Conservation (phyloP, 2,329 filamentous ascomycete genomes). For the Aureobasidium zeae region DNA sequence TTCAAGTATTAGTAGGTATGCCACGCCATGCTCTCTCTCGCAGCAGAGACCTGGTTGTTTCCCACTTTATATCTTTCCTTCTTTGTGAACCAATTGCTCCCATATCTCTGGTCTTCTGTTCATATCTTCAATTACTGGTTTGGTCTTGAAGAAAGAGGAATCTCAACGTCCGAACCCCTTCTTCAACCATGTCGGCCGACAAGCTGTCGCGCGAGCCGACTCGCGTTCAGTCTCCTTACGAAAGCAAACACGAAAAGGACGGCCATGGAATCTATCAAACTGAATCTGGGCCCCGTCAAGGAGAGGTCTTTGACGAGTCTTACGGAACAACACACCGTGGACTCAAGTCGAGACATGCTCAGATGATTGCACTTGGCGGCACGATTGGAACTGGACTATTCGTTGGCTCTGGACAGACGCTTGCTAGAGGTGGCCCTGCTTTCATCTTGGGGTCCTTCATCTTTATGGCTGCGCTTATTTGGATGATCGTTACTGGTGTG, state of each 20-base stretch:
- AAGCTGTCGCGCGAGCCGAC: slow-evolving; percentile 1
- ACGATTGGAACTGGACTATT: slow-evolving; percentile 26
- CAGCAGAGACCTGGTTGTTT: neutral
- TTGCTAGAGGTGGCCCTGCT: slow-evolving; percentile 31
- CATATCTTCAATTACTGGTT: no score
- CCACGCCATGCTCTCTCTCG: neutral
- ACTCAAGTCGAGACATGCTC: slow-evolving; percentile 32
- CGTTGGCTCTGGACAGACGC: slow-evolving; percentile 31
- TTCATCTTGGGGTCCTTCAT: slow-evolving; percentile 35
- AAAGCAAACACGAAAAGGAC: slow-evolving; percentile 7
- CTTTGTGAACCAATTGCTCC: no score
- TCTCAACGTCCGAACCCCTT: neutral
- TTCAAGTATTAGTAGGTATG: neutral
- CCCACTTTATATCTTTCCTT: neutral
- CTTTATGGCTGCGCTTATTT: slow-evolving; percentile 36
- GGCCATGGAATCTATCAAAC: slow-evolving; percentile 1
- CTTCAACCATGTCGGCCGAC: neutral
- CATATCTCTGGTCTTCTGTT: no score
- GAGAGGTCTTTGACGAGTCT: slow-evolving; percentile 22
- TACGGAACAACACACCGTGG: slow-evolving; percentile 33
- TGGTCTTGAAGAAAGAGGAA: neutral
- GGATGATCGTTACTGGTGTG: slow-evolving; percentile 34
- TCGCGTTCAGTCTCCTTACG: neutral
- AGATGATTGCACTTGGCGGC: slow-evolving; percentile 29
- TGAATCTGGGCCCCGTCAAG: slow-evolving; percentile 15